Base-by-base conservation (phyloP, 2,329 filamentous ascomycete genomes). In the Calycina herbarum region DNA sequence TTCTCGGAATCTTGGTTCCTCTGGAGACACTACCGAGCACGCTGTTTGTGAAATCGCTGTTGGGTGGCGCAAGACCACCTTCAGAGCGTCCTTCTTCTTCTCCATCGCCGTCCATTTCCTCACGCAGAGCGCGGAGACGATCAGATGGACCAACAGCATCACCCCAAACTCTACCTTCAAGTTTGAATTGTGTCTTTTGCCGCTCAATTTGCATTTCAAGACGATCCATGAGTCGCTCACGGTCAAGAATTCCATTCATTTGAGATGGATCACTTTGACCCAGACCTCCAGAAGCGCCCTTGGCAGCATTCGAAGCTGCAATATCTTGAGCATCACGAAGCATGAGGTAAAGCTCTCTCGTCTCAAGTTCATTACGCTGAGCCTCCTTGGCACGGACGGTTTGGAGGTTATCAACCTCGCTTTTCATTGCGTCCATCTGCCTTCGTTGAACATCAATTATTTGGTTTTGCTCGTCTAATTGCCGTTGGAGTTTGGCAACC, bases 301-400 rank as follows among this genome's bases (percentile, higher is more conserved):
- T 88, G 64, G 79, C 80, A 63, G 93, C 91, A 73, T 92, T 92
- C 3, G 94, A 93, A 29, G 93, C 94, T 57, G 94, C 94, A 70
- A 97, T 93, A 74, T 99, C 94, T 78, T 98, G 94, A 45, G 95
- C 94, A 78, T 99, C 95, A 67, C 94, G 89, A 69, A 99, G 89
- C 95, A 99, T 99, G 64, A 99, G 89, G 78, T 98, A 99, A 27
- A 99, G 81, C 79, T 99, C 95, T 80, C 95, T 86, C 1, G 94
- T 98, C 79, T 99, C 95, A 35, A 99, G 82, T 79, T 99, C 95
- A 74, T 97, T 96, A 62, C 95, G 87, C 79, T 98, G 95, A 42
- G 96, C 85, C 77, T 98, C 94, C 77, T 96, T 94, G 20, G 92
- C 91, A 67, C 94, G 87, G 68, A 97, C 81, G 15, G 92, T 88